phyloP scores from a whole-genome alignment of 305 asterid genomes.

The Solanum chacoense region DNA sequence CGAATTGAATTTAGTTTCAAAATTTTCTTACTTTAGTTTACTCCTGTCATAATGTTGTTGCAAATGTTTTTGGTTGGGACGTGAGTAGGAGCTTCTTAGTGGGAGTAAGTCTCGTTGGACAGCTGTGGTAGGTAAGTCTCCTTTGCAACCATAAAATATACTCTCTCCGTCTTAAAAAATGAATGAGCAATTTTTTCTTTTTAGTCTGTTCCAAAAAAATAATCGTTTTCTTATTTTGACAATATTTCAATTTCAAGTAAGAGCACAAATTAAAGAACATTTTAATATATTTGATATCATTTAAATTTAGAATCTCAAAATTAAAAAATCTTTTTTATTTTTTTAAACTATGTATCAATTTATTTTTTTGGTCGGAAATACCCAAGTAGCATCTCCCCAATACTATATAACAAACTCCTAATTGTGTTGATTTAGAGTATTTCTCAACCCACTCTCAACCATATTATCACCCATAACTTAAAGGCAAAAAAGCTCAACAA shows the following conservation, averaged over 20 bases:
- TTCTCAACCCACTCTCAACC: background rate
- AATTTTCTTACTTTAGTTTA: background rate
- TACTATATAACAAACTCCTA: background rate
- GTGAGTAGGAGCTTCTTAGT: background rate
- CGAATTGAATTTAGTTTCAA: background rate
- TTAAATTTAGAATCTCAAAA: too few relatives aligned
- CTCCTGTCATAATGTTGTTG: background rate
- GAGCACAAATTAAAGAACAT: background rate
- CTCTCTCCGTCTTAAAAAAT: background rate
- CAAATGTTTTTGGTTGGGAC: background rate
- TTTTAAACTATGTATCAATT: background rate
- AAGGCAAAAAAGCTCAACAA: background rate
- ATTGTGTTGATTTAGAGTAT: background rate
- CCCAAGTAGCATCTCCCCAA: background rate
- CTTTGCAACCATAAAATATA: background rate
- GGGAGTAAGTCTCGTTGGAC: background rate
- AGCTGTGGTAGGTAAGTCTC: background rate
- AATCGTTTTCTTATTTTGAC: accelerated
- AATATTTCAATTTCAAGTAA: background rate
- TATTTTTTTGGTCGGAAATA: too few relatives aligned
- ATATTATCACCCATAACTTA: background rate
- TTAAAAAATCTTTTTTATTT: background rate
- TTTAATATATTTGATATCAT: too few relatives aligned
- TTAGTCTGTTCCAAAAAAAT: too few relatives aligned
- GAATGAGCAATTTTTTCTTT: accelerated